Evolutionary conservation across 2,329 filamentous ascomycete species (phyloP).

Genomic region (Fusarium decemcellulare): DNA sequence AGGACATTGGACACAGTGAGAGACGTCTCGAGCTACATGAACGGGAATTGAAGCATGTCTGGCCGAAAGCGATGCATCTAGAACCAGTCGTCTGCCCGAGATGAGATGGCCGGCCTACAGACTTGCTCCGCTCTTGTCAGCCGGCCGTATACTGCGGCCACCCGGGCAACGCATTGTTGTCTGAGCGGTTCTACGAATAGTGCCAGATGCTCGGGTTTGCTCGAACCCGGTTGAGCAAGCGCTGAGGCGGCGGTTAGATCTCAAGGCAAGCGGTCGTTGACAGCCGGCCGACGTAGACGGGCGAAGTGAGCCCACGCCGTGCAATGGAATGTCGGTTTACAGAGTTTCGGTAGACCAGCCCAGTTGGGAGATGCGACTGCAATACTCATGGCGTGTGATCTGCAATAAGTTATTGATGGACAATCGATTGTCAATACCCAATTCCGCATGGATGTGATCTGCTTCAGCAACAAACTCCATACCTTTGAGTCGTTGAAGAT

Average conservation of each 20-base stretch:
- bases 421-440: neutral
- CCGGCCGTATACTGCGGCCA: conserved; percentile 4
- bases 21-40: conserved; percentile 26
- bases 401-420: neutral
- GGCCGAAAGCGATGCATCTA: conserved; percentile 34
- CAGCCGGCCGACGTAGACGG: conserved; percentile 4
- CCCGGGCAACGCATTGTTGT: neutral
- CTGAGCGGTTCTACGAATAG: conserved; percentile 17
- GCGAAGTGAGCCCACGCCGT: neutral
- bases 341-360: conserved; percentile 10
- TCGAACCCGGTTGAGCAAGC: conserved; percentile 4
- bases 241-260: conserved; percentile 1
- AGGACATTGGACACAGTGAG: conserved; percentile 26
- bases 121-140: conserved; percentile 30
- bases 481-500: conserved; percentile 26
- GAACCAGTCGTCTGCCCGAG: conserved; percentile 36
- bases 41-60: conserved; percentile 31
- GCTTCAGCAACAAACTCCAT: conserved; percentile 11
- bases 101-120: conserved; percentile 21
- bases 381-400: neutral
- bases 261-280: conserved; percentile 19
- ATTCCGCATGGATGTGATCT: conserved; percentile 8
- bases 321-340: conserved; percentile 27
- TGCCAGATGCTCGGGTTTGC: conserved; percentile 10
- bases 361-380: neutral